phyloP scores from a whole-genome alignment of 768 basidiomycete genomes.

The Gyrodon lividus region DNA sequence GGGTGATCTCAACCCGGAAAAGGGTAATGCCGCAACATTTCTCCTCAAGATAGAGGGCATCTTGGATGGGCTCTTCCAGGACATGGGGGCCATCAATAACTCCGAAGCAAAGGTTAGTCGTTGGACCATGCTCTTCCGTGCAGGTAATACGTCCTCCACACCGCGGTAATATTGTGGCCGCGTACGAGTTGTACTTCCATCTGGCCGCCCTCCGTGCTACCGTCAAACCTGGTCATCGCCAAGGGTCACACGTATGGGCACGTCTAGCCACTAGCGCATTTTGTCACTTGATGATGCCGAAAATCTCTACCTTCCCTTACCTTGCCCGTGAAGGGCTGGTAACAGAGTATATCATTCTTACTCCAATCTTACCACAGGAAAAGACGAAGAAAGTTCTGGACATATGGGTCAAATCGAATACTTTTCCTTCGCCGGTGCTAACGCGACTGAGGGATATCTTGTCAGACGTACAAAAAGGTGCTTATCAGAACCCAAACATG shows the following conservation, averaged over 20 bases:
- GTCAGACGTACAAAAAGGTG: constrained; percentile 79
- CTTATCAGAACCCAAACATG: constrained; percentile 63
- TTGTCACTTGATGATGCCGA: constrained; percentile 29
- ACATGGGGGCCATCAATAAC: constrained; percentile 67
- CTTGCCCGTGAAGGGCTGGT: constrained; percentile 35
- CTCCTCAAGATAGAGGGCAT: constrained; percentile 88
- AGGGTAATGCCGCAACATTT: constrained; percentile 79
- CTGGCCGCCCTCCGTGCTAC: constrained; percentile 3
- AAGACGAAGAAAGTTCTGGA: constrained; percentile 97
- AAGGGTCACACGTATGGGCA: constrained; percentile 3
- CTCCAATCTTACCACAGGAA: constrained; percentile 62
- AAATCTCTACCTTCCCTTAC: constrained; percentile 24
- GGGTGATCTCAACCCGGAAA: constrained; percentile 52
- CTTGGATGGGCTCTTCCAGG: constrained; percentile 84
- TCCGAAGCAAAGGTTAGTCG: constrained; percentile 84
- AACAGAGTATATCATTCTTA: constrained; percentile 38
- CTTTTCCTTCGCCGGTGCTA: constrained; percentile 79
- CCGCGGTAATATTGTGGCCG: constrained; percentile 6
- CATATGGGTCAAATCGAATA: constrained; percentile 91
- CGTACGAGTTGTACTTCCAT: constrained; percentile 9
- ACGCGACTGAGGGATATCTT: constrained; percentile 69
- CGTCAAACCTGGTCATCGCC: constrained; percentile 1
- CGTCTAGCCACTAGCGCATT: constrained; percentile 21
- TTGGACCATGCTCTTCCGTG: constrained; percentile 7
- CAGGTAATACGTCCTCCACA: neutral